These are phyloP conservation scores for Rhizopus delemar DNA, from an alignment of 371 early-diverging fungal genomes.

Conservation along the genomic window DNA sequence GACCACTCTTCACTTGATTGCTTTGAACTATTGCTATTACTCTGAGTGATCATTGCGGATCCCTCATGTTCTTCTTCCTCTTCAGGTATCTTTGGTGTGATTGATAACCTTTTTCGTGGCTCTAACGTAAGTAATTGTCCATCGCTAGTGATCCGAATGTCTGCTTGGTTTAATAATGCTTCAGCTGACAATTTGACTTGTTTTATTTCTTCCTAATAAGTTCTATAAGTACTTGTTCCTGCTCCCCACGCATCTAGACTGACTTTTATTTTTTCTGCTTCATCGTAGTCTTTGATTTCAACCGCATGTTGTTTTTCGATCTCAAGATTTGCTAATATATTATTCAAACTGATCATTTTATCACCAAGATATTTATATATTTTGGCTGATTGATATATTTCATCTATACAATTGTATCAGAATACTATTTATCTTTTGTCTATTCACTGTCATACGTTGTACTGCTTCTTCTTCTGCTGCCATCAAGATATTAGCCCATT, in stretches of 20 bases:
- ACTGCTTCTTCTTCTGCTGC: slow-evolving; percentile 45
- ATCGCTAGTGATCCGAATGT: slow-evolving; percentile 22
- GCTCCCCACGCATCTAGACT: neutral
- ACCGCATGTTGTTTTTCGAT: slow-evolving; percentile 63
- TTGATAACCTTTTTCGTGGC: neutral
- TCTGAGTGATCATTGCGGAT: neutral
- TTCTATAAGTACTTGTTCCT: neutral
- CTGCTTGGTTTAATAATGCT: slow-evolving; percentile 22
- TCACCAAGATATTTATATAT: slow-evolving; percentile 46
- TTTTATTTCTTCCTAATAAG: slow-evolving; percentile 26
- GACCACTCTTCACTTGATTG: neutral
- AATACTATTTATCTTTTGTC: neutral
- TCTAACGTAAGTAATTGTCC: slow-evolving; percentile 19
- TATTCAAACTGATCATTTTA: slow-evolving; percentile 40
- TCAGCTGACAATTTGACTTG: slow-evolving; percentile 28
- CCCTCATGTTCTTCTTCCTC: slow-evolving; percentile 11
- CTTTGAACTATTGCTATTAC: neutral
- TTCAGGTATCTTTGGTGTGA: slow-evolving; percentile 4
- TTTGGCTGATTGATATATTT: slow-evolving; percentile 63
- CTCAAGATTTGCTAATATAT: slow-evolving; percentile 60
- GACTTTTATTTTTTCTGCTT: slow-evolving; percentile 74
- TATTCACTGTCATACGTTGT: slow-evolving; percentile 21
- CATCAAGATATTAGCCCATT: slow-evolving; percentile 38
- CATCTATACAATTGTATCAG: slow-evolving; percentile 21
- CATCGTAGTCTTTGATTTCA: slow-evolving; percentile 72